Evolutionary conservation across 176 grass and related monocot species (phyloP), one percentile per base, ranked within the genome.

Genomic region (Aegilops longissima): DNA sequence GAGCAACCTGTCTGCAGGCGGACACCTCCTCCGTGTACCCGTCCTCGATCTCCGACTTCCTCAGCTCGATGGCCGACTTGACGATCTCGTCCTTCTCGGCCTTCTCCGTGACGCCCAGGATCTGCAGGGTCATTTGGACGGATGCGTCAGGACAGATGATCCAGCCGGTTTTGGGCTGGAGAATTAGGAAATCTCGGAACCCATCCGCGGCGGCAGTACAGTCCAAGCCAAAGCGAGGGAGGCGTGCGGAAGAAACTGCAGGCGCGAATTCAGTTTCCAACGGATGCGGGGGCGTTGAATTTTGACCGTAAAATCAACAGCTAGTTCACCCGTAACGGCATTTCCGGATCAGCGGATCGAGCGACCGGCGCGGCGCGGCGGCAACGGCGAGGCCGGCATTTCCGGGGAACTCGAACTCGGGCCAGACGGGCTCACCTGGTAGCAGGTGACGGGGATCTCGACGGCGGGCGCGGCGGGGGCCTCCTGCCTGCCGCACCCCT

Each of bases 11-110:
- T 86, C 94, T 93, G 69, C 77, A 86, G 35, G 87, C 51, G 64
- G 86, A 83, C 49, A 92, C 83, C 38, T 93, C 91, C 36, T 78
- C 17, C 4, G 93, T 94, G 80, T 96, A 98, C 69, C 97, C 94
- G 69, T 98, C 94, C 80, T 99, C 94, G 30, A 94, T 94, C 51
- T 82, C 88, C 52, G 90, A 56, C 77, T 70, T 93, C 88, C 91
- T 96, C 38, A 99, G 78, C 54, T 93, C 94, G 82, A 94, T 99
- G 62, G 90, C 97, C 12, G 94, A 85, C 86, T 96, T 99, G 56
- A 96, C 97, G 58, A 99, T 96, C 90, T 99, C 97, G 79, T 99
- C 97, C 68, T 99, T 99, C 89, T 99, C 94, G 66, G 97, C 92
- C 89, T 99, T 92, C 88, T 91, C 87, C 51, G 90, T 86, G 40